phyloP scores from a whole-genome alignment of 495 filamentous ascomycete genomes.

The Hyaloscypha finlandica region DNA sequence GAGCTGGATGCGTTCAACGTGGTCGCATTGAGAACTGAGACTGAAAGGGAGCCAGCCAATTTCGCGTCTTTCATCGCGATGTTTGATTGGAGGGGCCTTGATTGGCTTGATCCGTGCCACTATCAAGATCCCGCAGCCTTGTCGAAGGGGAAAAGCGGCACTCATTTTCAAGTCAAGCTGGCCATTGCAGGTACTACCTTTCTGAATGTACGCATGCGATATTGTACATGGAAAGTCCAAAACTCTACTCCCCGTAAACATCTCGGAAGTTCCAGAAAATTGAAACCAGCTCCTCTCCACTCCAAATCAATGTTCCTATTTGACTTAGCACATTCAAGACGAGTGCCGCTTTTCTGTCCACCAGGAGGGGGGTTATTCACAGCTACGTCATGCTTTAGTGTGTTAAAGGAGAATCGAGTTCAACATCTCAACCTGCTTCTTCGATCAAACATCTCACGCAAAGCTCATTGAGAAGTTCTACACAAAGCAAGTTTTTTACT shows the following conservation, averaged over 20 bases:
- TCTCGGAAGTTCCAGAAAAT: too few relatives aligned
- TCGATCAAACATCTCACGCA: background rate
- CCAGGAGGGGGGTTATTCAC: background rate
- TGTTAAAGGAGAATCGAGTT: constrained; percentile 9
- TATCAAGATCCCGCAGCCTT: too few relatives aligned
- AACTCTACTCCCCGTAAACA: too few relatives aligned
- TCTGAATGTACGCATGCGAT: too few relatives aligned
- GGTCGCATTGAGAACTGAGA: constrained; percentile 9
- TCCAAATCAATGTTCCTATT: too few relatives aligned
- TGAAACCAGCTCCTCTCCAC: too few relatives aligned
- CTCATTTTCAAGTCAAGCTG: too few relatives aligned
- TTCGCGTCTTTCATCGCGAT: background rate
- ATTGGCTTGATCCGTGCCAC: background rate
- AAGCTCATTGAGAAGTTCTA: constrained; percentile 9
- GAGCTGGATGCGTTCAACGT: background rate
- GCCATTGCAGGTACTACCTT: too few relatives aligned
- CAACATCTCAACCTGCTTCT: constrained; percentile 5
- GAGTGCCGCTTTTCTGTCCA: too few relatives aligned
- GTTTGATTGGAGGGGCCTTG: background rate
- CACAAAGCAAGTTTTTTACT: constrained; percentile 12
- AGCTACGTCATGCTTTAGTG: background rate
- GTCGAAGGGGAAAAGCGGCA: too few relatives aligned
- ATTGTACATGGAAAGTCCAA: too few relatives aligned
- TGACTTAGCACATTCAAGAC: too few relatives aligned
- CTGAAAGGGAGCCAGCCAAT: constrained; percentile 3